Conservation (phyloP, 2,329 filamentous ascomycete genomes). For the Aphanoascus verrucosus region DNA sequence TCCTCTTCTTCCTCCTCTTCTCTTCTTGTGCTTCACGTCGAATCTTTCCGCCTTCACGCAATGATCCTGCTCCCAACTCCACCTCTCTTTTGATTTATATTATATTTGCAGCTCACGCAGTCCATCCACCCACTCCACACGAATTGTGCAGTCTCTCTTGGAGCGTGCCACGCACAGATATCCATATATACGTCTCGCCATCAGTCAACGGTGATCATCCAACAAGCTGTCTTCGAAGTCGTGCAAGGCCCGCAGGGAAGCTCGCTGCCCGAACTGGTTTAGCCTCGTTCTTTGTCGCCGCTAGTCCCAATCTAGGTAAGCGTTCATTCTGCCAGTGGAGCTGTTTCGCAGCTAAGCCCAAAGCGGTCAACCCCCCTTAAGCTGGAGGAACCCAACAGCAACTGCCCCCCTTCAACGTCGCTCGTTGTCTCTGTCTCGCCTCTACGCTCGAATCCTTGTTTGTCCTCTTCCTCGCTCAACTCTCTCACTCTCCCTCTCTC, state of each 20-base stretch:
- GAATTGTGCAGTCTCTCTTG: too few species aligned
- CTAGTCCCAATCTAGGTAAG: neutral
- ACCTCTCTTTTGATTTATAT: too few species aligned
- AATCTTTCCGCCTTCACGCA: too few species aligned
- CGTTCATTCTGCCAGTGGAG: neutral
- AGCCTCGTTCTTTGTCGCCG: neutral
- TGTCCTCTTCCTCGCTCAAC: constrained; percentile 9
- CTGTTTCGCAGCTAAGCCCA: neutral
- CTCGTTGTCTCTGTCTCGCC: neutral
- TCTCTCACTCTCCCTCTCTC: constrained; percentile 1
- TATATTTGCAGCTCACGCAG: neutral
- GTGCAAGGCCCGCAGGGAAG: neutral
- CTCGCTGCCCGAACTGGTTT: constrained; percentile 1
- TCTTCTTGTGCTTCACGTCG: neutral
- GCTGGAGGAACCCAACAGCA: neutral
- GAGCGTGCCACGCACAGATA: too few species aligned
- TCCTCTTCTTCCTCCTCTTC: constrained; percentile 13
- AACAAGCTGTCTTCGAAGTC: neutral
- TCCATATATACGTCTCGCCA: too few species aligned
- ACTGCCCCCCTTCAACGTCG: neutral
- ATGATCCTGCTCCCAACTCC: too few species aligned
- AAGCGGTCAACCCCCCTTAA: neutral
- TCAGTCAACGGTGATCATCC: neutral
- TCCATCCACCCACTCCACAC: constrained; percentile 5
- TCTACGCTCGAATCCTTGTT: constrained; percentile 1